Conservation (phyloP, 192 early-diverging fungal species). For the Lobulomyces angularis region DNA sequence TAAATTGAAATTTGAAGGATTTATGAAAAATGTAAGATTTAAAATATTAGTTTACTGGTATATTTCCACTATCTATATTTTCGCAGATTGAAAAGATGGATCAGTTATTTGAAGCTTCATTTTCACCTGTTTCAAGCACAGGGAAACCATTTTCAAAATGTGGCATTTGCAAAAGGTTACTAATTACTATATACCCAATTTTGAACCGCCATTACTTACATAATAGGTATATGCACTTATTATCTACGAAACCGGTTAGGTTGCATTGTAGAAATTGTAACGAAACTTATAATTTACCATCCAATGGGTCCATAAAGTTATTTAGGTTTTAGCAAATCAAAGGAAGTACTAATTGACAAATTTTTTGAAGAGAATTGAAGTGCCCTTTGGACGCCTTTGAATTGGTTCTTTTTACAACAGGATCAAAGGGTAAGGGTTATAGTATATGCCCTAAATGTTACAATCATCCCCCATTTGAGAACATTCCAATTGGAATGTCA, state of each 20-base stretch:
- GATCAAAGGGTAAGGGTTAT: slow-evolving; percentile 43
- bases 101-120: slow-evolving; percentile 38
- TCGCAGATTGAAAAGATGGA: slow-evolving; percentile 27
- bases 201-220: not conserved
- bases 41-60: not conserved
- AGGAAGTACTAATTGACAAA: not conserved
- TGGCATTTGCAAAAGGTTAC: slow-evolving; percentile 28
- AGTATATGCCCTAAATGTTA: slow-evolving; percentile 39
- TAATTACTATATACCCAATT: not conserved
- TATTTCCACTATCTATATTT: not conserved
- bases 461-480: slow-evolving; percentile 40
- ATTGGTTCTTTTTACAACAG: slow-evolving; percentile 35
- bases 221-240: slow-evolving; percentile 32
- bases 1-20: slow-evolving; percentile 28
- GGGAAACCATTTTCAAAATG: slow-evolving; percentile 33
- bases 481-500: slow-evolving; percentile 26
- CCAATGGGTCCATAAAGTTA: slow-evolving; percentile 34
- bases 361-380: slow-evolving; percentile 12
- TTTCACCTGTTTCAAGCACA: slow-evolving; percentile 31
- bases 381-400: slow-evolving; percentile 41
- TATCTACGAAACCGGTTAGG: slow-evolving; percentile 25
- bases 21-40: slow-evolving; percentile 7
- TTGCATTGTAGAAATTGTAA: slow-evolving; percentile 36
- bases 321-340: slow-evolving; percentile 8
- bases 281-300: slow-evolving; percentile 35